Evolutionary conservation across 2,329 filamentous ascomycete genomes (phyloP).

Genomic region (Emergomyces orientalis): DNA sequence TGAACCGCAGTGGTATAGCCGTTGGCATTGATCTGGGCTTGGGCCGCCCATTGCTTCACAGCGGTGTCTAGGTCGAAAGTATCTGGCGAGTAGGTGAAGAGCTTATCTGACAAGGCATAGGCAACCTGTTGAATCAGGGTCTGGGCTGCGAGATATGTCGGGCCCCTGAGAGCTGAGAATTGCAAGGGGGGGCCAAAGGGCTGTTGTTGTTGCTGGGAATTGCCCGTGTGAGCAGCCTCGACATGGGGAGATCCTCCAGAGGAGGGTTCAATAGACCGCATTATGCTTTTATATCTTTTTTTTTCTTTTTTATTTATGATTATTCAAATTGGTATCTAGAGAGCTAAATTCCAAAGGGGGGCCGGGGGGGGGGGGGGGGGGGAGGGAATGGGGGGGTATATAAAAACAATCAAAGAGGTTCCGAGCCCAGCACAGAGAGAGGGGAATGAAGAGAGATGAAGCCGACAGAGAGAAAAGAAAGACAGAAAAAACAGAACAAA

Average conservation of each 20-base stretch:
- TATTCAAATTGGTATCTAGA: background rate
- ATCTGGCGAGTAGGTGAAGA: constrained; percentile 93
- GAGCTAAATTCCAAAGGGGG: too few relatives aligned
- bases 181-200: constrained; percentile 15
- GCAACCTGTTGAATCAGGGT: constrained; percentile 91
- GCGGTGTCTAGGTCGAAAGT: constrained; percentile 85
- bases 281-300: background rate
- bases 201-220: background rate
- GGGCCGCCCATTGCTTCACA: constrained; percentile 63
- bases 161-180: constrained; percentile 52
- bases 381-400: too few relatives aligned
- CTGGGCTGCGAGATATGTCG: constrained; percentile 88
- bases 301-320: background rate
- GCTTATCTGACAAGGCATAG: constrained; percentile 89
- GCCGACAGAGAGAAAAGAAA: background rate
- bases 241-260: constrained; percentile 8
- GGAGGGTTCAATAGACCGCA: constrained; percentile 14
- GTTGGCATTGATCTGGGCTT: constrained; percentile 67
- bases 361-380: too few relatives aligned
- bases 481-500: background rate
- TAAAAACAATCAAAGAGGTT: too few relatives aligned
- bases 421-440: background rate
- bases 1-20: constrained; percentile 70
- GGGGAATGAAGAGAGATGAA: background rate
- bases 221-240: background rate